phyloP scores from a whole-genome alignment of 106 monocot genomes.

The Platanthera zijinensis region DNA sequence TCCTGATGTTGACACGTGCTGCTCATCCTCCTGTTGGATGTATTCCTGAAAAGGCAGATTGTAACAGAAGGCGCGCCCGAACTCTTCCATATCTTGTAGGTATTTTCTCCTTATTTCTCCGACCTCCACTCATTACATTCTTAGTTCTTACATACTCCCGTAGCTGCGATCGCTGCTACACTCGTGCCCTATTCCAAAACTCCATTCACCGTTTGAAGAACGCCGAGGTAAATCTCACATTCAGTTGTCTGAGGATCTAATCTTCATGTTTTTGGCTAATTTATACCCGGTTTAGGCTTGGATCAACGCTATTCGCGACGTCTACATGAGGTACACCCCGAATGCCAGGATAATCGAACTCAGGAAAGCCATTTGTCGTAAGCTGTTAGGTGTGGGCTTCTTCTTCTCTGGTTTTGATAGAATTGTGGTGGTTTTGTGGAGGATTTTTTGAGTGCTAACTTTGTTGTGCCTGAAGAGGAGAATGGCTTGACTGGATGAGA shows the following conservation, averaged over 20 bases:
- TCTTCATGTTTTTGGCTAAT: background rate
- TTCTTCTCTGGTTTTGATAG: background rate
- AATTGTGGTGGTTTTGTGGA: background rate
- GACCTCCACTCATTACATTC: no score
- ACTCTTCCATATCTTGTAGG: no score
- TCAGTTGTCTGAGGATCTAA: background rate
- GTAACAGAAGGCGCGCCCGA: no score
- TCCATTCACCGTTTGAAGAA: no score
- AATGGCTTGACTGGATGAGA: constrained; percentile 86
- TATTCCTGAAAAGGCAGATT: no score
- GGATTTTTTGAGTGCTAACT: background rate
- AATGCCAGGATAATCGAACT: constrained; percentile 88
- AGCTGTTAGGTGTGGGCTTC: constrained; percentile 49
- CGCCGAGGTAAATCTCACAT: constrained; percentile 39
- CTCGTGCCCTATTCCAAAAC: no score
- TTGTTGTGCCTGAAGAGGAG: constrained; percentile 45
- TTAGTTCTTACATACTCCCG: no score
- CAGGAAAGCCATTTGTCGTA: constrained; percentile 75
- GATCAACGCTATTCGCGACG: constrained; percentile 73
- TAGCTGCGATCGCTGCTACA: no score
- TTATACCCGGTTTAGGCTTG: constrained; percentile 46
- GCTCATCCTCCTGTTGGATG: no score
- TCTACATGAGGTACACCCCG: constrained; percentile 79
- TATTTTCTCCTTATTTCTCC: no score
- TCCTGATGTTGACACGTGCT: no score